Evolutionary conservation across 306 rosid genomes (phyloP), one percentile per base, ranked within the genome.

Genomic region (Medicago lupulina): DNA sequence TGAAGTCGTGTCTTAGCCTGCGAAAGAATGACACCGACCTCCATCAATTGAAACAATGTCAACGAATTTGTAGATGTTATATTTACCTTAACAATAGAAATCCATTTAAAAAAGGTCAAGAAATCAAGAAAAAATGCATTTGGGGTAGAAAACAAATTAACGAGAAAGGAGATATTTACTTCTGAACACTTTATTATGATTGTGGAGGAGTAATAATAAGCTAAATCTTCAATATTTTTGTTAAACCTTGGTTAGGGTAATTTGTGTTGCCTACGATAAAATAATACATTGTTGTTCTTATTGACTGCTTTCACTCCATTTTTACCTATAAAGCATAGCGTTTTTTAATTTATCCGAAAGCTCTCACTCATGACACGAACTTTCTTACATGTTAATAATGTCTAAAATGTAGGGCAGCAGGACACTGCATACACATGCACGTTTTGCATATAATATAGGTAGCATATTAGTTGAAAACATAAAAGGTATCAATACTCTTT

Each of bases 41-140:
- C 31, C 31, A 28, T 28, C 31, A 28, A 3, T 28, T 28, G 31
- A 28, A 3, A 28, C 31, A 28, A 28, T 28, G 63, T 57, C n/a
- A 61, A 31, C 17, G 15, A 61, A 6, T 31, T 28, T 28, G 43
- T 51, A 31, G 34, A 61, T 36, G 6, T 62, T 39, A 62, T 62
- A 62, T 34, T 62, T 62, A 62, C 46, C 46, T 23, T 62, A 6
- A 36, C 68, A 62, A 31, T 62, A 62, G 68, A 36, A 62, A 15
- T 62, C 68, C 44, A 64, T 64, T 17, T 64, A 39, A 19, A 15
- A 63, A 63, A 8, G 18, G 43, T 60, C 6, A 60, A 12, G 47
- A 62, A 62, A 38, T 16, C 25, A 63, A 63, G 25, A 63, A 63
- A 39, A 64, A 63, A 16, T 38, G 47, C 69, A 38, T 15, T 63